Evolutionary conservation across 345 rosid genomes (phyloP).

Genomic region (Aethionema arabicum): DNA sequence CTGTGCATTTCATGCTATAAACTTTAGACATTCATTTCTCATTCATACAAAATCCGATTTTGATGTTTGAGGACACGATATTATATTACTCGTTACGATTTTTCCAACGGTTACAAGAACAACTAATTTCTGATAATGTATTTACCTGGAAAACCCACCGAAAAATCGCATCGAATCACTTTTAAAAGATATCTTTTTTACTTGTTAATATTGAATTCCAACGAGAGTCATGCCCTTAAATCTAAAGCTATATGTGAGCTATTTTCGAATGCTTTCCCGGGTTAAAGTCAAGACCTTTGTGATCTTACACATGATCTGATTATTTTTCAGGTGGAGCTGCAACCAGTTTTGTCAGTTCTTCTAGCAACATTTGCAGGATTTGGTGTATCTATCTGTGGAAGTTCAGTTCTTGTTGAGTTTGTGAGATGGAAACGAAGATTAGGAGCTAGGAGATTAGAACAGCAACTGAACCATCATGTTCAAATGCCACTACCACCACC

Average conservation of each 20-base stretch:
- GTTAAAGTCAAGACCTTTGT: not conserved
- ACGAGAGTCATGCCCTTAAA: not conserved
- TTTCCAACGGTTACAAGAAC: too few relatives aligned
- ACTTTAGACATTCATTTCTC: too few relatives aligned
- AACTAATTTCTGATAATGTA: too few relatives aligned
- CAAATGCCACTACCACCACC: constrained; percentile 19
- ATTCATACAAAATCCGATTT: too few relatives aligned
- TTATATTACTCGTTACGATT: not conserved
- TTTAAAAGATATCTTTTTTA: not conserved
- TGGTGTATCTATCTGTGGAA: constrained; percentile 78
- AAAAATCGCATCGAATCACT: too few relatives aligned
- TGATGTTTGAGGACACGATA: too few relatives aligned
- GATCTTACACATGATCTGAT: not conserved
- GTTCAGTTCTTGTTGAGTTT: constrained; percentile 79
- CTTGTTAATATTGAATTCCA: not conserved
- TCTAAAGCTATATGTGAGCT: constrained; percentile 4
- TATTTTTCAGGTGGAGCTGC: constrained; percentile 52
- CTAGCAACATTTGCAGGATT: constrained; percentile 84
- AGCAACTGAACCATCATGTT: constrained; percentile 25
- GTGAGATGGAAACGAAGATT: constrained; percentile 68
- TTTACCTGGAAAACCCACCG: too few relatives aligned
- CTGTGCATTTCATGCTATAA: too few relatives aligned
- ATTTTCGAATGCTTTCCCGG: not conserved
- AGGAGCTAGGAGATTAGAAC: constrained; percentile 36
- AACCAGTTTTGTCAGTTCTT: constrained; percentile 70